Percentiles rank a stretch among this genome's conserved stretches.
Evolutionary conservation across 441 rosid genomes (phyloP).

Genomic region (Dalechampia spathulata): DNA sequence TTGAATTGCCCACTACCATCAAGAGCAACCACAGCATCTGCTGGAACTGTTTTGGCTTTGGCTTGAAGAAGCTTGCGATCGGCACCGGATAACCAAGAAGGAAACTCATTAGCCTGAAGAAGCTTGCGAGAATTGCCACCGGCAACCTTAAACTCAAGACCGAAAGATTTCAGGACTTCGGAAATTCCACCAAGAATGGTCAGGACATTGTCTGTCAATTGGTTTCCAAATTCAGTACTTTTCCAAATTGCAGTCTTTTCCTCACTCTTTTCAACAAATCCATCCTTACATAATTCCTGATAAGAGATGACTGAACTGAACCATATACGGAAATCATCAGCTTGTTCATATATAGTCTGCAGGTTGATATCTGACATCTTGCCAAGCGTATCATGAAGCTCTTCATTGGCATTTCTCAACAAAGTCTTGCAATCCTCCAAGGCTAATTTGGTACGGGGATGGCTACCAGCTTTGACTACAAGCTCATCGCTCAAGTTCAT

Average conservation of each 20-base stretch:
- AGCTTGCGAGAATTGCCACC: slow-evolving; percentile 5
- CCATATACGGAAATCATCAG: slow-evolving; percentile 50
- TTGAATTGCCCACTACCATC: slow-evolving; percentile 25
- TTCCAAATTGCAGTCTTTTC: slow-evolving; percentile 21
- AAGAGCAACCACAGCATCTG: slow-evolving; percentile 21
- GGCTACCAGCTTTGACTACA: slow-evolving; percentile 1
- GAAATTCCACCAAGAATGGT: slow-evolving; percentile 35
- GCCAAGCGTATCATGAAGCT: slow-evolving; percentile 32
- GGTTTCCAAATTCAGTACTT: slow-evolving; percentile 26
- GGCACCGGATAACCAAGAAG: slow-evolving; percentile 21
- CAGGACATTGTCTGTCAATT: slow-evolving; percentile 51
- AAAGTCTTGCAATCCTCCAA: slow-evolving; percentile 61
- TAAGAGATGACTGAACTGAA: slow-evolving; percentile 52
- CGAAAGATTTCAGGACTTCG: slow-evolving; percentile 30
- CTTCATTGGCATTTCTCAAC: slow-evolving; percentile 36
- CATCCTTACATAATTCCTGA: slow-evolving; percentile 59
- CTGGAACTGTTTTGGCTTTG: not conserved
- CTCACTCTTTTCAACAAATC: slow-evolving; percentile 24
- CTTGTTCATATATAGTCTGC: slow-evolving; percentile 22
- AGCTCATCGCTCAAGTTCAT: slow-evolving; percentile 18
- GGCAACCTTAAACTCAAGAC: slow-evolving; percentile 21
- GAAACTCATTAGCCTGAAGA: slow-evolving; percentile 16
- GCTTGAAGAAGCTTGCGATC: slow-evolving; percentile 17
- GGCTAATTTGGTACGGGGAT: slow-evolving; percentile 32
- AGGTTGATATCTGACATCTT: slow-evolving; percentile 30